Base-by-base conservation (phyloP, 176 grass and related monocot species). In the Elaeis guineensis region DNA sequence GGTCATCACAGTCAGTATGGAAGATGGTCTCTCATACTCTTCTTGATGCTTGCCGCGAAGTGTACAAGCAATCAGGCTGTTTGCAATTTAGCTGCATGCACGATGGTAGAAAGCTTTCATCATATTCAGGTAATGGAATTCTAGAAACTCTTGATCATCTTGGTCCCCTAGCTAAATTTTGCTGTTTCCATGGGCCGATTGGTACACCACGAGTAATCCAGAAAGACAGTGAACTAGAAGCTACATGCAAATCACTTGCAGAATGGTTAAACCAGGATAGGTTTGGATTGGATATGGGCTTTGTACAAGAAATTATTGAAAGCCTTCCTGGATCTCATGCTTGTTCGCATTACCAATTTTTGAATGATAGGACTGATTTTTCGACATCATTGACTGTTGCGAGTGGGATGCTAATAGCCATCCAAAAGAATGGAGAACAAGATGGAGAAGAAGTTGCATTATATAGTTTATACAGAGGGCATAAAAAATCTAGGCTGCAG, bases 261-360 rank as follows among this genome's bases (percentile, higher is more conserved):
- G 82, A 89, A 75, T 92, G 93, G 93, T 71, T 98, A 75, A 80
- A 81, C 32, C 73, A 77, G 0, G 93, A 98, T 50, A 85, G 93
- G 49, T 74, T 82, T 70, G 93, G 93, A 39, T 88, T 98, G 73
- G 84, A 98, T 75, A 61, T 81, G 54, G 84, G 74, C 52, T 92
- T 98, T 78, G 87, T 98, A 62, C 87, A 98, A 61, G 87, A 98
- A 98, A 77, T 98, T 56, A 76, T 98, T 63, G 93, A 98, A 80
- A 89, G 71, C 59, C 84, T 92, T 78, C 84, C 89, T 62, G 83
- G 75, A 60, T 81, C 93, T 35, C 69, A 61, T 57, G 62, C 72
- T 52, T 92, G 87, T 81, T 69, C 71, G 30, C 71, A 67, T 39
- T 98, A 98, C 64, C 78, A 77, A 67, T 89, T 83, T 57, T 85